These are phyloP conservation scores for Metschnikowia lunata DNA, from an alignment of 805 yeast species.

Conservation along the genomic window DNA sequence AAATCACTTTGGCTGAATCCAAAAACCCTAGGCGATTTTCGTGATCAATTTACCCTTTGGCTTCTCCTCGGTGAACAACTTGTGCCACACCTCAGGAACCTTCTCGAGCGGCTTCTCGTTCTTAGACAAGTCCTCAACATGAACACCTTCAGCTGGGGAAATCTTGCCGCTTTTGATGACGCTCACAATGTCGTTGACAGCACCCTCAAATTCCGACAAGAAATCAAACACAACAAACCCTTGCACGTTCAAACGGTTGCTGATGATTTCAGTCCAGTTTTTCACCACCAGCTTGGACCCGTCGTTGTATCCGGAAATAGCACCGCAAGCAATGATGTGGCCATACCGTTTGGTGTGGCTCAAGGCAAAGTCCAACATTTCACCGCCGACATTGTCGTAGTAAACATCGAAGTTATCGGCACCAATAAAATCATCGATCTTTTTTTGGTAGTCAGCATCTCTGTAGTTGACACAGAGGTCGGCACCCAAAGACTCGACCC, in stretches of 20 bases:
- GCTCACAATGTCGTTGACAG: conserved; percentile 28
- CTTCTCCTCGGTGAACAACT: conserved; percentile 18
- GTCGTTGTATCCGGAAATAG: conserved; percentile 56
- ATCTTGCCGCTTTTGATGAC: conserved; percentile 41
- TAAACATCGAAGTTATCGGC: conserved; percentile 48
- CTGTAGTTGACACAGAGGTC: conserved; percentile 54
- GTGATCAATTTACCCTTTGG: conserved; percentile 17
- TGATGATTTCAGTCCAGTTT: conserved; percentile 41
- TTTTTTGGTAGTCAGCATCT: conserved; percentile 25
- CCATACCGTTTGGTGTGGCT: conserved; percentile 36
- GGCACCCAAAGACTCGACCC: conserved; percentile 52
- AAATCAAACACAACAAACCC: conserved; percentile 54
- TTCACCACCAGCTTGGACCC: conserved; percentile 30
- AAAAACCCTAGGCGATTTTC: not conserved
- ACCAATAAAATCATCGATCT: conserved; percentile 33
- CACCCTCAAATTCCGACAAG: conserved; percentile 33
- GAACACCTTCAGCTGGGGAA: conserved; percentile 25
- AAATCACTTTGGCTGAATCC: too few species aligned
- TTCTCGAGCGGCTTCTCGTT: conserved; percentile 18
- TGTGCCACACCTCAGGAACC: conserved; percentile 15
- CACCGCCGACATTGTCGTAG: conserved; percentile 65
- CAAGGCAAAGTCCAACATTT: conserved; percentile 45
- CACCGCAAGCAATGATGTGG: conserved; percentile 56
- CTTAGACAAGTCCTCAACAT: conserved; percentile 38
- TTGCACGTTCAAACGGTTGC: conserved; percentile 46